Evolutionary conservation across 768 basidiomycete genomes (phyloP).

Genomic region (Coprinopsis cinerea): DNA sequence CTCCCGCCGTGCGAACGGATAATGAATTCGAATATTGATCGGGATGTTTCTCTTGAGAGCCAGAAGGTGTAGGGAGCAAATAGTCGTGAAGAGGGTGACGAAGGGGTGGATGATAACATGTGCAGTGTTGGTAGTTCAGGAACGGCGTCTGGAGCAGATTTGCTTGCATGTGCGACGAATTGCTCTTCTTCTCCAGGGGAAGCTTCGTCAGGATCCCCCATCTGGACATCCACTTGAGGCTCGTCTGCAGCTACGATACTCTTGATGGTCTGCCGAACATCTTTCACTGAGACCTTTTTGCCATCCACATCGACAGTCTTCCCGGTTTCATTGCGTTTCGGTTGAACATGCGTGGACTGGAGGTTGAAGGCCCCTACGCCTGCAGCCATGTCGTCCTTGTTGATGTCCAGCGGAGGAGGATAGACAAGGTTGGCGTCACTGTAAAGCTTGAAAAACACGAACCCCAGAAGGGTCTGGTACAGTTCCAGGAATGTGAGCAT

Average conservation of each 20-base stretch:
- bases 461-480: slow-evolving; percentile 93
- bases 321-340: slow-evolving; percentile 37
- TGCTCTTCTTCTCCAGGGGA: slow-evolving; percentile 50
- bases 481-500: slow-evolving; percentile 98
- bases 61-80: slow-evolving; percentile 89
- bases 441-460: slow-evolving; percentile 97
- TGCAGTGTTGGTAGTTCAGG: slow-evolving; percentile 63
- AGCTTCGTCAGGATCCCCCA: slow-evolving; percentile 28
- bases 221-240: slow-evolving; percentile 29
- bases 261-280: slow-evolving; percentile 61
- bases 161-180: slow-evolving; percentile 59
- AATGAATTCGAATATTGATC: slow-evolving; percentile 90
- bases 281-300: slow-evolving; percentile 41
- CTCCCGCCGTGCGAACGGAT: slow-evolving; percentile 88
- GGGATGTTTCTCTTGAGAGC: slow-evolving; percentile 88
- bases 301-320: slow-evolving; percentile 42
- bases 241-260: slow-evolving; percentile 31
- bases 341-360: slow-evolving; percentile 36
- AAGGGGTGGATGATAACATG: slow-evolving; percentile 55
- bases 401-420: slow-evolving; percentile 84
- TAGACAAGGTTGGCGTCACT: slow-evolving; percentile 90
- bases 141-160: slow-evolving; percentile 37
- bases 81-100: slow-evolving; percentile 51
- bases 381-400: slow-evolving; percentile 79
- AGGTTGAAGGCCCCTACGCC: slow-evolving; percentile 86